Percentiles rank a stretch among this genome's conserved stretches.
These are phyloP conservation scores for Cercospora nicotianae DNA, from an alignment of 2,329 filamentous ascomycete genomes.

Conservation along the genomic window DNA sequence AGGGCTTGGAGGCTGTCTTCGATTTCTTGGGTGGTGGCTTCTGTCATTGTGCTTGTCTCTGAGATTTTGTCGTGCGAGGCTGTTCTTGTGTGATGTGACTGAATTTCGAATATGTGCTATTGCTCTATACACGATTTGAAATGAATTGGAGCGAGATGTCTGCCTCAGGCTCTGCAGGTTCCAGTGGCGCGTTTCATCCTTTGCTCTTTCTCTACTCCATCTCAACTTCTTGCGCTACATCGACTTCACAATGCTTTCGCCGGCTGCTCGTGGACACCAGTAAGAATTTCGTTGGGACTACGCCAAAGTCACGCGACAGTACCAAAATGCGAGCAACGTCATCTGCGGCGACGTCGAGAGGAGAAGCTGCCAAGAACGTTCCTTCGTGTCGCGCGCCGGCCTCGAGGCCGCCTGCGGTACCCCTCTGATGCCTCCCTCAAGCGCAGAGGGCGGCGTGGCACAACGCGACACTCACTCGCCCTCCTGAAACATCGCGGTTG, in stretches of 20 bases:
- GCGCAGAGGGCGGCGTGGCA: slow-evolving; percentile 5
- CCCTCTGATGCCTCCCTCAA: slow-evolving; percentile 5
- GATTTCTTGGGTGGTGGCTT: background rate
- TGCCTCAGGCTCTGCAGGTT: background rate
- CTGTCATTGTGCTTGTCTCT: background rate
- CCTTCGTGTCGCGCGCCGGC: background rate
- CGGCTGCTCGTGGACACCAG: background rate
- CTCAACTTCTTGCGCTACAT: background rate
- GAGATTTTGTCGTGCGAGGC: background rate
- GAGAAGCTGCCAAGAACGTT: slow-evolving; percentile 7
- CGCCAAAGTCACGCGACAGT: slow-evolving; percentile 2
- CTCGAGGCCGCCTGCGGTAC: background rate
- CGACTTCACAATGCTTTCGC: background rate
- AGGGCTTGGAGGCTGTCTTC: slow-evolving; percentile 2
- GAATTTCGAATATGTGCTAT: background rate
- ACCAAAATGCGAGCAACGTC: background rate
- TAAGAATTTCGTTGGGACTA: background rate
- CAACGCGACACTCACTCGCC: background rate
- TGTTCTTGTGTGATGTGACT: background rate
- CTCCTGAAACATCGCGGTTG: background rate
- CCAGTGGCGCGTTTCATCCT: background rate
- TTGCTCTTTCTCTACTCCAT: background rate
- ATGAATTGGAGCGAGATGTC: background rate
- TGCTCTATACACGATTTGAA: background rate
- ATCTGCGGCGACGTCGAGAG: slow-evolving; percentile 7